These are phyloP conservation scores for Toxoplasma gondii DNA, from an alignment of 169 alveolate genomes.

Conservation along the genomic window DNA sequence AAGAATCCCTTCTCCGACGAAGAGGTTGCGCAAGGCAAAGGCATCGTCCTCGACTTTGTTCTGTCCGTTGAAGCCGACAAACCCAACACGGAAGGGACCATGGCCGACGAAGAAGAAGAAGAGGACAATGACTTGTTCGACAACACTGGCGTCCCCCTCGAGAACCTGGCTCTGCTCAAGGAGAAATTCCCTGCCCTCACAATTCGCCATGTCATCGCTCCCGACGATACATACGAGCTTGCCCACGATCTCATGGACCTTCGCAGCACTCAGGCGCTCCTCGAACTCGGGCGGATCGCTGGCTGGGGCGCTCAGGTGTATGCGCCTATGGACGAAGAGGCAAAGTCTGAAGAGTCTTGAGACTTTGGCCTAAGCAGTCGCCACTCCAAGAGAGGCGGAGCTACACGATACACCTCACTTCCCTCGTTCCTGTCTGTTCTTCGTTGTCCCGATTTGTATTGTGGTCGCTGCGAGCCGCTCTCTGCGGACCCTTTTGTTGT, in stretches of 20 bases:
- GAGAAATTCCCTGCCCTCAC: constrained; percentile 1
- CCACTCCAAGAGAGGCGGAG: not conserved
- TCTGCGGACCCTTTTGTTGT: too few relatives aligned
- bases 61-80: constrained; percentile 7
- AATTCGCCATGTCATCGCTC: constrained; percentile 14
- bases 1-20: not conserved
- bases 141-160: constrained; percentile 7
- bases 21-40: constrained; percentile 14
- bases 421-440: too few relatives aligned
- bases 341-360: not conserved
- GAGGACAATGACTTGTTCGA: not conserved
- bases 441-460: too few relatives aligned
- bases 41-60: constrained; percentile 5
- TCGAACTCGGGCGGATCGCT: constrained; percentile 41
- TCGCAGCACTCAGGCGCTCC: constrained; percentile 7
- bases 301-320: constrained; percentile 44
- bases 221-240: constrained; percentile 6
- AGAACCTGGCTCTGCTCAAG: not conserved
- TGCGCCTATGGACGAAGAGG: not conserved
- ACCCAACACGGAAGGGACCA: not conserved
- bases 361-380: too few relatives aligned
- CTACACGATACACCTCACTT: not conserved
- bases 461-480: too few relatives aligned
- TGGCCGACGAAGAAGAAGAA: not conserved
- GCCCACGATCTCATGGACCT: constrained; percentile 32